Base-by-base conservation (phyloP, 1,139 yeast genomes). In the Entelexis sorbosivorans region DNA sequence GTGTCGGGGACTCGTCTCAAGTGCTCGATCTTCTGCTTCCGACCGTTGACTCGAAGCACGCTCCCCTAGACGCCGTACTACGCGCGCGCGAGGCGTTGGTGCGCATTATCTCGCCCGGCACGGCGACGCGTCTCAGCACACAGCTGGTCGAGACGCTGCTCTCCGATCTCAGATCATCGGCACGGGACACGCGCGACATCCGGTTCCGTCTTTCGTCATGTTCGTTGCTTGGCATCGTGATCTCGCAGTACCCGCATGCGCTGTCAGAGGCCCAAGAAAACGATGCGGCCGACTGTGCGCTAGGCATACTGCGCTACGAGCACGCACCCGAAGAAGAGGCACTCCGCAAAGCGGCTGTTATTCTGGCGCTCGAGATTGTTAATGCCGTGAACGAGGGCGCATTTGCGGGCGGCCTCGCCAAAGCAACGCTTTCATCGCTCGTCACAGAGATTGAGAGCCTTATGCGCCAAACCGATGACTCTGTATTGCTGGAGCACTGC, bases 151-250 rank as follows among this genome's bases (percentile, higher is more conserved):
- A 54, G 10, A 58, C 77, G 63, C 70, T 16, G 61, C 65, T 22
- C 60, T 70, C 0, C 65, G 55, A 53, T 20, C 42, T 76, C 63
- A 1, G 60, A 75, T 43, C 71, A 77, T 2, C 63, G 77, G 66
- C 71, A 19, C 65, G 69, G 2, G 62, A 19, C 17, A 28, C 13
- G 1, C 47, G 39, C 5, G 95, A 87, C 59, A 71, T 73, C 52
- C 73, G 81, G 43, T 60, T 87, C 40, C 72, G 96, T 58, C 82
- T 87, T 83, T 88, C 96, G 0, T 79, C 95, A 0, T 75, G 88
- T 79, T 85, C 96, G 0, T 65, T 91, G 16, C 66, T 89, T 19
- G 95, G 96, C 20, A 52, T 75, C 6, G 70, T 83, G 33, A 77
- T 88, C 61, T 77, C 77, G 55, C 70, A 70, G 2, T 79, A 80